These are phyloP conservation scores for Podaxis mareebaensis DNA, from an alignment of 768 basidiomycete species.

Conservation along the genomic window DNA sequence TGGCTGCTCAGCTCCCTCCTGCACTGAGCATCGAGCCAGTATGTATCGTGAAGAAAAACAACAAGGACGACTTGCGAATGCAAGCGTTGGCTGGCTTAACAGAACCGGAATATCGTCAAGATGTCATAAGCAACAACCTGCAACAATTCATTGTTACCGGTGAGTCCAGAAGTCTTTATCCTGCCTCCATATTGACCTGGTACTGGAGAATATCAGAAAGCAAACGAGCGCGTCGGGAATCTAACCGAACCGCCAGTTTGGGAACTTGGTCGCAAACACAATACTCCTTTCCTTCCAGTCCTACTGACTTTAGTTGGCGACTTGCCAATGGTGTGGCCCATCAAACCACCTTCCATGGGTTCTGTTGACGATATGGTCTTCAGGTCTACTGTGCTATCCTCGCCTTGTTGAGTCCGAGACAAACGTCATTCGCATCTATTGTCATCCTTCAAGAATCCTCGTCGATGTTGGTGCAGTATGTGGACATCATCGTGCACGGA, in stretches of 20 bases:
- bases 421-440: slow-evolving; percentile 39
- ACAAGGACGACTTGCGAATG: slow-evolving; percentile 31
- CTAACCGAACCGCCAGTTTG: slow-evolving; percentile 25
- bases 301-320: slow-evolving; percentile 24
- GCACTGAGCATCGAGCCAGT: neutral
- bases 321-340: slow-evolving; percentile 30
- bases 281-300: slow-evolving; percentile 21
- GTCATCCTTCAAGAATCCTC: slow-evolving; percentile 43
- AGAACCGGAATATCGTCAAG: slow-evolving; percentile 30
- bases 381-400: slow-evolving; percentile 39
- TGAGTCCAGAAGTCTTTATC: slow-evolving; percentile 13
- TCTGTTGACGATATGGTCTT: neutral
- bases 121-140: slow-evolving; percentile 39
- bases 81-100: slow-evolving; percentile 31
- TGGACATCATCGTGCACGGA: slow-evolving; percentile 22
- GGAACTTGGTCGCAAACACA: slow-evolving; percentile 13
- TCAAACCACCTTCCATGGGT: neutral
- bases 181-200: neutral
- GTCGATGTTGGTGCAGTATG: slow-evolving; percentile 25
- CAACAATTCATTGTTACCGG: slow-evolving; percentile 31
- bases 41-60: slow-evolving; percentile 17
- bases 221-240: slow-evolving; percentile 24
- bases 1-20: neutral
- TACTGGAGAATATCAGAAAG: slow-evolving; percentile 30
- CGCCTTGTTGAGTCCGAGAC: slow-evolving; percentile 31